A percentile compares a stretch with the other conserved stretches of the same genome.
These are phyloP conservation scores for Sporothrix curviconia DNA, from an alignment of 2,329 filamentous ascomycete species.

Conservation along the genomic window DNA sequence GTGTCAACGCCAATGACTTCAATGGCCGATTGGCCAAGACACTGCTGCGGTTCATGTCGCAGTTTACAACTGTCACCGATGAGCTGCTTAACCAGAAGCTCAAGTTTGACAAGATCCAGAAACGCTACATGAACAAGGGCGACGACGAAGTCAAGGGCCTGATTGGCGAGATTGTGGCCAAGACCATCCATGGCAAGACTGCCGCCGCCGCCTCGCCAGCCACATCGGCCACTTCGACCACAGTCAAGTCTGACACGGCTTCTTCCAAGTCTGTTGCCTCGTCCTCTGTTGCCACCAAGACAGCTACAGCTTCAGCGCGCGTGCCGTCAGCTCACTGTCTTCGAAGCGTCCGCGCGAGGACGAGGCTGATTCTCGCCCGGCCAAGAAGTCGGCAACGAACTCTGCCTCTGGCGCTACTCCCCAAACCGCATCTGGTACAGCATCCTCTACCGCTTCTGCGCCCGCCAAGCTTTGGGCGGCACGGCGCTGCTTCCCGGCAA, in stretches of 20 bases:
- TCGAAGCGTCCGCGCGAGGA: slow-evolving; percentile 35
- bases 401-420: slow-evolving; percentile 21
- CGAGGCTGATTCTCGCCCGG: slow-evolving; percentile 30
- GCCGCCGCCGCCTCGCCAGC: background rate
- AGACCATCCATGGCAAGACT: slow-evolving; percentile 38
- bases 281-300: background rate
- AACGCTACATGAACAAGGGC: slow-evolving; percentile 57
- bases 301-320: slow-evolving; percentile 11
- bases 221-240: slow-evolving; percentile 5
- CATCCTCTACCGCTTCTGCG: slow-evolving; percentile 25
- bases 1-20: slow-evolving; percentile 46
- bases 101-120: slow-evolving; percentile 59
- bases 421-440: slow-evolving; percentile 20
- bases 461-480: slow-evolving; percentile 26
- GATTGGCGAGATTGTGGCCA: slow-evolving; percentile 41
- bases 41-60: slow-evolving; percentile 53
- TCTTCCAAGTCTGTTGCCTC: slow-evolving; percentile 19
- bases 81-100: slow-evolving; percentile 54
- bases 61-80: slow-evolving; percentile 55
- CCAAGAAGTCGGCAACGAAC: slow-evolving; percentile 35
- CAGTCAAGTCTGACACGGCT: background rate
- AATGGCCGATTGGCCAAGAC: slow-evolving; percentile 48
- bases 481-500: slow-evolving; percentile 40
- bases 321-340: slow-evolving; percentile 20
- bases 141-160: slow-evolving; percentile 58